These are phyloP conservation scores for Citrus cavaleriei DNA, from an alignment of 345 rosid species.

Conservation along the genomic window DNA sequence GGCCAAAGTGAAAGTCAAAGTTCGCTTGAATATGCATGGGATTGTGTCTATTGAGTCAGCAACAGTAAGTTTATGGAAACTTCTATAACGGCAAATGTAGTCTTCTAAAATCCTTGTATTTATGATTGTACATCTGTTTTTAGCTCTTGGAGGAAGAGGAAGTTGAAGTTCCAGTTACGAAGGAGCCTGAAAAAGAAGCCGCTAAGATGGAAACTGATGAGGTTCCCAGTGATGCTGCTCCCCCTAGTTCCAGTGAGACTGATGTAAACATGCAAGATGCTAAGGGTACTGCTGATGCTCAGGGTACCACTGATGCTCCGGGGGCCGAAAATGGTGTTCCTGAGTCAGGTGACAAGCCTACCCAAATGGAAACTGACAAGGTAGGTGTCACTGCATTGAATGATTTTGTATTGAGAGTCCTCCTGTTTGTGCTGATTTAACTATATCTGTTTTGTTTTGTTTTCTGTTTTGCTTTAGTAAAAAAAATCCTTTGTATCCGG, in stretches of 20 bases:
- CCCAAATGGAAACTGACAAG: constrained; percentile 90
- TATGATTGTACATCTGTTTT: constrained; percentile 1
- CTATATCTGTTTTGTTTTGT: background rate
- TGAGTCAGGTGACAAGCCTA: constrained; percentile 65
- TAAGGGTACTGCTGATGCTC: constrained; percentile 50
- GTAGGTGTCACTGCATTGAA: constrained; percentile 23
- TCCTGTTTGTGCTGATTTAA: background rate
- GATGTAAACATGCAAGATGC: constrained; percentile 87
- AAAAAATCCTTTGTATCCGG: background rate
- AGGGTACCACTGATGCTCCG: constrained; percentile 46
- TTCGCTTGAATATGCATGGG: constrained; percentile 82
- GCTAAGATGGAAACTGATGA: constrained; percentile 82
- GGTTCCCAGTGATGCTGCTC: constrained; percentile 30
- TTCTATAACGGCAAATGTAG: background rate
- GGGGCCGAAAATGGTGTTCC: constrained; percentile 70
- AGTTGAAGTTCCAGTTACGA: constrained; percentile 70
- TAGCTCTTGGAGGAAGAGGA: constrained; percentile 98
- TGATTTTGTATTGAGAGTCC: background rate
- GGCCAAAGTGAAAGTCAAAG: constrained; percentile 87
- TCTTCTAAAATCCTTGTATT: background rate
- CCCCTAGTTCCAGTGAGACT: constrained; percentile 50
- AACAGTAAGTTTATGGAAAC: constrained; percentile 43
- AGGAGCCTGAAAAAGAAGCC: constrained; percentile 51
- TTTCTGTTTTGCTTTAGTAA: background rate
- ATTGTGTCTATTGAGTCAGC: constrained; percentile 83